phyloP scores from a whole-genome alignment of 768 basidiomycete species.

The Phylloporus sp. region DNA sequence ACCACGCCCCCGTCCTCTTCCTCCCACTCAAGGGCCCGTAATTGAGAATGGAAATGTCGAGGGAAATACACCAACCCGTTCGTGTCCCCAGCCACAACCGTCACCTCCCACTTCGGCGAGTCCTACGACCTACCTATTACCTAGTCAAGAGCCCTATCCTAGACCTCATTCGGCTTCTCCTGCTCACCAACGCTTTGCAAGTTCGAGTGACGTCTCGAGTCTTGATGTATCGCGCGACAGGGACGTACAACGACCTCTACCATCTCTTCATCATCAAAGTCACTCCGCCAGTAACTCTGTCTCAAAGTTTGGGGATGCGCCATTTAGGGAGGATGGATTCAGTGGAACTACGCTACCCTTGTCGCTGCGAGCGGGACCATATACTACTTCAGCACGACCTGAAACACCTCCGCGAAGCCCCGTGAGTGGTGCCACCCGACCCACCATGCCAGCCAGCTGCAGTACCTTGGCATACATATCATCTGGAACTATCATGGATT shows the following conservation, averaged over 20 bases:
- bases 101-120: constrained; percentile 18
- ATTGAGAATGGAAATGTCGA: constrained; percentile 20
- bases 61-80: constrained; percentile 12
- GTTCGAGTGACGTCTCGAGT: constrained; percentile 10
- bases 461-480: constrained; percentile 23
- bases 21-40: constrained; percentile 24
- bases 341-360: constrained; percentile 20
- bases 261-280: constrained; percentile 21
- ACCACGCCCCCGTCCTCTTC: constrained; percentile 27
- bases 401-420: constrained; percentile 64
- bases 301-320: constrained; percentile 30
- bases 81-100: constrained; percentile 24
- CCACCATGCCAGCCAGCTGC: constrained; percentile 32
- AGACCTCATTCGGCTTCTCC: constrained; percentile 57
- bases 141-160: constrained; percentile 52
- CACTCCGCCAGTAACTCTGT: constrained; percentile 25
- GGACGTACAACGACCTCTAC: constrained; percentile 27
- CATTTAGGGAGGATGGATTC: constrained; percentile 29
- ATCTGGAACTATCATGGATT: constrained; percentile 25
- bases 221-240: constrained; percentile 25
- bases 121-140: constrained; percentile 34
- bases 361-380: constrained; percentile 28
- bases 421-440: constrained; percentile 44
- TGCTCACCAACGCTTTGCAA: constrained; percentile 29
- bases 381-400: constrained; percentile 22